Base-by-base conservation (phyloP, 306 rosid species). In the Vigna radiata region DNA sequence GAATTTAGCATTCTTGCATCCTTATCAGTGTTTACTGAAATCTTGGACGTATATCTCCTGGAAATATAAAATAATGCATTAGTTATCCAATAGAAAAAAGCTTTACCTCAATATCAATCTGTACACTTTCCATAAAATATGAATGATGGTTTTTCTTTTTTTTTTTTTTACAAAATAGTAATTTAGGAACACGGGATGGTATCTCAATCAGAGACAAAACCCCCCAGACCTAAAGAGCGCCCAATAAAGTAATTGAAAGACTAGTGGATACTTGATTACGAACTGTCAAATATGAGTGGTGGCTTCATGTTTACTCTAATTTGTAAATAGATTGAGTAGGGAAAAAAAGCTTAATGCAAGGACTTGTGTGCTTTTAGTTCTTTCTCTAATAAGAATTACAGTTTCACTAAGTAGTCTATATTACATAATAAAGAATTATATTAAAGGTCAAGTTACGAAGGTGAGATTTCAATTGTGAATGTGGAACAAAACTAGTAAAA, bases 41-140 rank as follows among this genome's bases (percentile, higher is more conserved):
- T 86, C 70, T 68, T 78, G 72, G 93, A 82, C 18, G 84, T 76
- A 78, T 73, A 72, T 77, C 85, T 91, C 90, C 98, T 94, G 94
- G 83, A 88, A 73, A 81, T 68, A 79, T 80, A 85, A 68, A 21
- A 54, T 36, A 60, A 68, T 37, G 65, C 75, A 6, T 1, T 33
- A 44, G 33, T 68, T 72, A 59, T 50, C 23, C 25, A 48, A 66
- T 17, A 18, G 4, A 31, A n/a, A 16, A 67, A 69, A 33, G 37
- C 62, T 21, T 47, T 15, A 62, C 33, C 21, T 43, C 63, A 36
- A 49, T 50, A 63, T 21, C 68, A 73, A 58, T 15, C 31, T n/a
- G 15, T 73, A 2, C 46, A 73, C 25, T 56, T 56, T 41, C 13
- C 56, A 16, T 8, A 21, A 55, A 56, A 39, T 23, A 61, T 61